These are phyloP conservation scores for Raffaelea deltoideospora DNA, from an alignment of 2,329 filamentous ascomycete genomes.

Conservation along the genomic window DNA sequence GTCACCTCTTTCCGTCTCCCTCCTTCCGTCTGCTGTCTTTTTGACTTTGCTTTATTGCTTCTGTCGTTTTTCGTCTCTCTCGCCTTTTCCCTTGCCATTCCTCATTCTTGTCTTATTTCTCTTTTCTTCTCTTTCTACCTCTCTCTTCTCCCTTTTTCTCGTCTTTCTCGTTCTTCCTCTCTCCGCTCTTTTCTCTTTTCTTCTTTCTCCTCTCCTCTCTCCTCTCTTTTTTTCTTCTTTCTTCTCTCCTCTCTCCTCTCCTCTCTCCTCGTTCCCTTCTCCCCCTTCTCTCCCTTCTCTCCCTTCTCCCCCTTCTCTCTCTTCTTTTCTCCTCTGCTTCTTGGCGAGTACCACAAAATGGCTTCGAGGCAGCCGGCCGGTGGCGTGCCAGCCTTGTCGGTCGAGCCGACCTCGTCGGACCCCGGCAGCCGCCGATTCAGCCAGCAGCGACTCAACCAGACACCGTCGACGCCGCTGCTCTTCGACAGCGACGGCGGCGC, in stretches of 20 bases:
- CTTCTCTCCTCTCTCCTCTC: no score
- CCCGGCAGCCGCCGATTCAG: neutral
- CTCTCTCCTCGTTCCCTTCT: no score
- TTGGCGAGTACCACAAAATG: no score
- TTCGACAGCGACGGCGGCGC: neutral
- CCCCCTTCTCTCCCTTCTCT: no score
- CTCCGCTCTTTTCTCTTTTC: no score
- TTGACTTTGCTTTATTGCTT: neutral
- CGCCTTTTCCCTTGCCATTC: neutral
- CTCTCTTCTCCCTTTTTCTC: neutral
- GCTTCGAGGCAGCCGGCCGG: no score
- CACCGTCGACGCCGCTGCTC: slow-evolving; percentile 6
- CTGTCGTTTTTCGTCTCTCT: neutral
- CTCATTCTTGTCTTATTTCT: neutral
- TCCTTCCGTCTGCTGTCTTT: neutral
- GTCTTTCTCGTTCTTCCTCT: neutral
- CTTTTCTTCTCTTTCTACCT: neutral
- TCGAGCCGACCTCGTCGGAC: no score
- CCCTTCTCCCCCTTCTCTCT: no score
- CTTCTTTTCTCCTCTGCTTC: no score
- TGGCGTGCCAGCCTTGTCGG: no score
- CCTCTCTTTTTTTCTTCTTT: no score
- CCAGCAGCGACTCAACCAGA: slow-evolving; percentile 7
- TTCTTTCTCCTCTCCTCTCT: no score
- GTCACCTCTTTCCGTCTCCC: neutral